Conservation (phyloP, 495 filamentous ascomycete genomes). For the Tetracladium setigerum region DNA sequence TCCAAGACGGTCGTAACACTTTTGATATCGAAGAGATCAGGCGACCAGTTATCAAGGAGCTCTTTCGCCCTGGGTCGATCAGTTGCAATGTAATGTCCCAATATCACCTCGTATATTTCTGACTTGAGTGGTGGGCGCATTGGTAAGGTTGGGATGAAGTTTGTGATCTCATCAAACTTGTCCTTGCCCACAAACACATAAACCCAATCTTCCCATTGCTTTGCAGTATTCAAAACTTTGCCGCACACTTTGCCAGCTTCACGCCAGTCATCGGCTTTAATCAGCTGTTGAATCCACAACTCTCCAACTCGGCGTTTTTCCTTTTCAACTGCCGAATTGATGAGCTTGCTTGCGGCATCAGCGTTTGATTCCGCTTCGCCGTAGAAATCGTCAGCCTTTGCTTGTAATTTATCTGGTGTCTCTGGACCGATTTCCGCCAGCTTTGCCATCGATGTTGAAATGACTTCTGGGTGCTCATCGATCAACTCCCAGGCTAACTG, state of each 20-base stretch:
- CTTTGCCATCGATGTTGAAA: slow-evolving; percentile 34
- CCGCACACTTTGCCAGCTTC: slow-evolving; percentile 70
- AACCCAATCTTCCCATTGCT: slow-evolving; percentile 91
- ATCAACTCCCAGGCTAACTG: slow-evolving; percentile 82
- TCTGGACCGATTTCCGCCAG: slow-evolving; percentile 30
- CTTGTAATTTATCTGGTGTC: slow-evolving; percentile 45
- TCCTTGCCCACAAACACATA: slow-evolving; percentile 78
- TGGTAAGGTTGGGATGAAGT: slow-evolving; percentile 66
- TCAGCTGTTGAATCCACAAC: slow-evolving; percentile 80
- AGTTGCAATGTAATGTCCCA: slow-evolving; percentile 73
- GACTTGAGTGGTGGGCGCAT: slow-evolving; percentile 73
- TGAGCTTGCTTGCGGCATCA: slow-evolving; percentile 36
- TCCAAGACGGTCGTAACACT: slow-evolving; percentile 64
- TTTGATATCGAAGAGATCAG: slow-evolving; percentile 71
- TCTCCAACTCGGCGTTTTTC: slow-evolving; percentile 92
- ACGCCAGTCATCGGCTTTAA: slow-evolving; percentile 64
- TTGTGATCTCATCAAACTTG: slow-evolving; percentile 82
- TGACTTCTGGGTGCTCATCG: slow-evolving; percentile 72
- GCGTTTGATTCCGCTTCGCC: slow-evolving; percentile 65
- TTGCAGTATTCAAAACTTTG: slow-evolving; percentile 68
- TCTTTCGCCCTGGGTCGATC: slow-evolving; percentile 64
- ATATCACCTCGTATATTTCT: slow-evolving; percentile 76
- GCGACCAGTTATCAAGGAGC: slow-evolving; percentile 77
- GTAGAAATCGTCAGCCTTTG: slow-evolving; percentile 67
- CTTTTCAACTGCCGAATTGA: slow-evolving; percentile 62